Conservation (phyloP, 2,329 filamentous ascomycete species). For the Clarireedia hainanense region DNA sequence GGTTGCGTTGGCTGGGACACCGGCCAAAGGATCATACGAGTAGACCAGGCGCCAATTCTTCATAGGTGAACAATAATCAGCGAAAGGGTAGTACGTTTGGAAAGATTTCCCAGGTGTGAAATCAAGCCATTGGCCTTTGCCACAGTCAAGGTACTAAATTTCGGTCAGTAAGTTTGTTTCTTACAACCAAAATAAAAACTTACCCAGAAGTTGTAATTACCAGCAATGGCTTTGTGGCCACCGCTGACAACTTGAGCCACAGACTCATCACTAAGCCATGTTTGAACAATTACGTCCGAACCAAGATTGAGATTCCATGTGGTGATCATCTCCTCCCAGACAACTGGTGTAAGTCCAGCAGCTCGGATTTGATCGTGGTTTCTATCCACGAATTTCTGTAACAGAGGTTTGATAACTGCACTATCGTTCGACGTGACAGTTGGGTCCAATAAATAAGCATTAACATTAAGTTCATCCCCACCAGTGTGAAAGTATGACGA, state of each 20-base stretch:
- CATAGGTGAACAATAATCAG: slow-evolving; percentile 71
- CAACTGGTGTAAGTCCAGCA: slow-evolving; percentile 61
- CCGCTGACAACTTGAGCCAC: slow-evolving; percentile 50
- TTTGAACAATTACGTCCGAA: slow-evolving; percentile 66
- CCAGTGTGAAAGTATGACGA: slow-evolving; percentile 76
- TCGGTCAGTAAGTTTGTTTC: slow-evolving; percentile 13
- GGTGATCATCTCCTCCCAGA: slow-evolving; percentile 83
- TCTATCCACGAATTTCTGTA: slow-evolving; percentile 69
- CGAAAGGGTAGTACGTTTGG: slow-evolving; percentile 56
- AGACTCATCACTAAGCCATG: slow-evolving; percentile 60
- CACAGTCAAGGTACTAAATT: slow-evolving; percentile 70
- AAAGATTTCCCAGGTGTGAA: slow-evolving; percentile 51
- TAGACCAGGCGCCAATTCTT: slow-evolving; percentile 82
- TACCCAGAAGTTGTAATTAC: slow-evolving; percentile 72
- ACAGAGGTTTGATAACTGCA: slow-evolving; percentile 59
- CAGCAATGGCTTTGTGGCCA: slow-evolving; percentile 66
- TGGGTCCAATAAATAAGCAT: slow-evolving; percentile 66
- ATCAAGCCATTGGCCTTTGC: slow-evolving; percentile 71
- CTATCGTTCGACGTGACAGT: slow-evolving; percentile 60
- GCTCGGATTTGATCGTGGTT: slow-evolving; percentile 58
- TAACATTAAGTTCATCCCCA: slow-evolving; percentile 77
- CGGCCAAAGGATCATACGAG: slow-evolving; percentile 64
- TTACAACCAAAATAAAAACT: slow-evolving; percentile 22
- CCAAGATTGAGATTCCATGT: slow-evolving; percentile 71
- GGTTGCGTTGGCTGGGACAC: slow-evolving; percentile 52